Evolutionary conservation across 306 rosid species (phyloP), one percentile per base, ranked within the genome.

Genomic region (Vigna mungo): DNA sequence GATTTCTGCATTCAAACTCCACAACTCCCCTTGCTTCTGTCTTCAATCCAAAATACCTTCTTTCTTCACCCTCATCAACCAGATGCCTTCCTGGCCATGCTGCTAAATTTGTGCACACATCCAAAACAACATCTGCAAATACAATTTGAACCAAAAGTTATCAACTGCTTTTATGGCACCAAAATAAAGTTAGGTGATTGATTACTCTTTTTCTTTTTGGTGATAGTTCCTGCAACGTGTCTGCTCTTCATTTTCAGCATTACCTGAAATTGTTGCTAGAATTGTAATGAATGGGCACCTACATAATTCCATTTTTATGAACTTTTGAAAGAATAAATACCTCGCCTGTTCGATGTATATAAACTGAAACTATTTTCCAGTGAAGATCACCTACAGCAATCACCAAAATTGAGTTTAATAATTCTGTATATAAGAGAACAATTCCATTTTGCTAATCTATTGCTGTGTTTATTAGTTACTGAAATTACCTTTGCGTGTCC

Each of bases 61-160:
- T 89, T 80, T 92, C 89, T 80, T 92, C 98, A 71, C 91, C 94
- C 1, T 88, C 91, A 46, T 87, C 86, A 36, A 96, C 85, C 64
- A 96, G 75, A 71, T 89, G 96, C 54, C 99, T 79, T 15, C 99
- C 99, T 1, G 97, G 91, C 99, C 99, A 96, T n/a, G 99, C 97
- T 2, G 98, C 74, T 60, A 91, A 60, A 58, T 86, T 84, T 52
- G 72, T 84, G 89, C 89, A 87, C 80, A 96, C 92, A 60, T 89
- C 98, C 16, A 88, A 43, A 77, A 96, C 98, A 62, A 96, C 88
- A 85, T 96, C 99, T 96, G 86, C 43, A 76, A 5, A 9, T 44
- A 81, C 62, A 63, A 70, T 66, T 14, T 32, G 15, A 2, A 49
- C 13, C 36, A 67, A 4, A 39, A 65, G 4, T 79, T 62, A 44